Evolutionary conservation across 139 green algal species (phyloP), one percentile per base, ranked within the genome.

Genomic region (Chlamydomonas sphaeroides): DNA sequence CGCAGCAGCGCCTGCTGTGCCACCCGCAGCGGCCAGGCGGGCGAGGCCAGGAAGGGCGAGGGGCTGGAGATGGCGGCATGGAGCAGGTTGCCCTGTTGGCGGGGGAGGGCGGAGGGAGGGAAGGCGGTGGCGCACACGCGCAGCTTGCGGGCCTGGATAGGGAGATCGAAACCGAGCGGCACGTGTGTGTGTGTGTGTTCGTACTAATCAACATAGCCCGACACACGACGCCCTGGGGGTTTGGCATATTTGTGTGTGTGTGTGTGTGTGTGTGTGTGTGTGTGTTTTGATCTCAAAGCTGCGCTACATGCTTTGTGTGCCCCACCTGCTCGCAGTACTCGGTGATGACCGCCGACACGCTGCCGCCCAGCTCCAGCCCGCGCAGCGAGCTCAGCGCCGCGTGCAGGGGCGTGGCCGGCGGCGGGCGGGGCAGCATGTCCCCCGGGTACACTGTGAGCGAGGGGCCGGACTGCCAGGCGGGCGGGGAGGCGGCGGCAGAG

Each of bases 1-100:
- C 80, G 80, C 80, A 85, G 80, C 65, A 77, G 36, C 20, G 80
- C 59, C 14, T 69, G 59, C 59, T 80, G 80, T 45, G 67, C 80
- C 28, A 80, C 56, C 56, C 41, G 72, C 56, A 57, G 45, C 36
- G 36, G 32, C 72, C 72, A 68, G 56, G 35, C 41, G 72, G 32
- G 56, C 36, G n/a, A 56, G 36, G 72, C 26, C 7, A 8, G 53
- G 72, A 79, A 79, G 72, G 72, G 56, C 15, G 56, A 57, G 15
- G 8, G 11, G 36, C 25, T 5, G 36, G 25, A 7, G 56, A 7
- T 32, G 14, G 56, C 53, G 21, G 49, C 4, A 0, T 53, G 23
- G 7, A 8, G 7, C 26, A 79, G 28, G 72, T 79, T 39, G 72
- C 72, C 72, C 72, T 79, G 68, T 3, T 6, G 11, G 33, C 28